A percentile compares a stretch with the other conserved stretches of the same genome.
Conservation (phyloP, 495 filamentous ascomycete genomes). For the Neurospora hispaniola region DNA sequence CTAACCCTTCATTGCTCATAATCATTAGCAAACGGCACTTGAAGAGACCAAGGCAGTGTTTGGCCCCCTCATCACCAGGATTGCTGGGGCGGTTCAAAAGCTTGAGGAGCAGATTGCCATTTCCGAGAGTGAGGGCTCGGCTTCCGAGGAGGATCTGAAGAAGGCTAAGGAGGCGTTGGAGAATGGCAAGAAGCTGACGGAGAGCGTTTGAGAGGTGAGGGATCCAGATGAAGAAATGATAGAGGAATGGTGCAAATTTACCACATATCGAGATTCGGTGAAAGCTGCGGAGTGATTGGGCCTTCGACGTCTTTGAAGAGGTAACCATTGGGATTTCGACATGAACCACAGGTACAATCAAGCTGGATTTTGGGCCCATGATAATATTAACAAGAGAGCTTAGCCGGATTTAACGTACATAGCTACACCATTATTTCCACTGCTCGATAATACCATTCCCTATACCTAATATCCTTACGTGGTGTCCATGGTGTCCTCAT, state of each 20-base stretch:
- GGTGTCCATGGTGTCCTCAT: constrained; percentile 61
- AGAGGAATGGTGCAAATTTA: not conserved
- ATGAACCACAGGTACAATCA: not conserved
- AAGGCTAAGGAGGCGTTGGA: constrained; percentile 45
- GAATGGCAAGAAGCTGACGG: constrained; percentile 28
- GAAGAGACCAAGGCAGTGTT: constrained; percentile 79
- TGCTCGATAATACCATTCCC: not conserved
- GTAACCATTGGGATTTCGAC: not conserved
- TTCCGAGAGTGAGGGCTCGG: constrained; percentile 46
- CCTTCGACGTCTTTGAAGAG: not conserved
- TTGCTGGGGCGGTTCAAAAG: constrained; percentile 53
- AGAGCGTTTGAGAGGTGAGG: constrained; percentile 5
- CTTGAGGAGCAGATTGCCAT: constrained; percentile 49
- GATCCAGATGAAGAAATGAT: not conserved
- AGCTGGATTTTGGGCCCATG: not conserved
- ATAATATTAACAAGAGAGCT: not conserved
- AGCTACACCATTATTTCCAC: not conserved
- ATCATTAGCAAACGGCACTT: constrained; percentile 53
- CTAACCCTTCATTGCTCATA: constrained; percentile 3
- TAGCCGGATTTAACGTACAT: not conserved
- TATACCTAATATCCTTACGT: constrained; percentile 22
- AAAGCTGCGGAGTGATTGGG: not conserved
- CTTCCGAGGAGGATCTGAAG: constrained; percentile 48
- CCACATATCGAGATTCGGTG: not conserved
- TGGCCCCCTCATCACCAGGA: constrained; percentile 52